Base-by-base conservation (phyloP, 768 basidiomycete genomes). In the Aureoboletus auriporus region DNA sequence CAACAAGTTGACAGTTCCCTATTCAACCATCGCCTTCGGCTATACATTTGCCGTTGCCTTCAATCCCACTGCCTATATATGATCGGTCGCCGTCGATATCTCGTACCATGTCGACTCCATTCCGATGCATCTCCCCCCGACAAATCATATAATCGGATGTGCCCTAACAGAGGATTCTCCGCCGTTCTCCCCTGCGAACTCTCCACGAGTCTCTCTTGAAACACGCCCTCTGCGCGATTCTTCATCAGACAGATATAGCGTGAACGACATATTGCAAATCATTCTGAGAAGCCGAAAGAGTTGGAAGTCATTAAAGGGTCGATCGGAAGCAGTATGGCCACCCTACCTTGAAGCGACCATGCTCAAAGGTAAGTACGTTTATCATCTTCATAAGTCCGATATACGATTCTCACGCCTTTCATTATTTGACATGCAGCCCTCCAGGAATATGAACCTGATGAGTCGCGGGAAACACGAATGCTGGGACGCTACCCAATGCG, bases 401-500 rank as follows among this genome's bases (percentile, higher is more conserved):
- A 49, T 44, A 51, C 42, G 5, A 13, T 57, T 60, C 55, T 60
- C 50, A 59, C 51, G 53, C 51, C 30, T 47, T 54, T 42, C 54
- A 54, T 63, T 44, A 42, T 52, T 34, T 16, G 49, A 35, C 41
- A 12, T 20, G 44, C 60, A 89, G 86, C 83, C n/a, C 62, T 78
- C 81, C 48, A 81, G 79, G 63, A 79, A 76, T 89, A 89, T 58
- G 75, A 78, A 47, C 87, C 86, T 28, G 79, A 83, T 52, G 82
- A 87, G 58, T 83, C 83, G 13, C 71, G 84, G 62, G 84, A 87
- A 61, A 84, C 85, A 35, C 73, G 83, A 46, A 77, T 84, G 14
- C 76, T 89, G 4, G 85, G 85, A 20, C 78, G 87, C 43, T 88
- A 84, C 60, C 87, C 87, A 33, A 80, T 85, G 75, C 75, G 87